These are phyloP conservation scores for Moesziomyces globuligerus DNA, from an alignment of 1,284 basidiomycete genomes.

Conservation along the genomic window DNA sequence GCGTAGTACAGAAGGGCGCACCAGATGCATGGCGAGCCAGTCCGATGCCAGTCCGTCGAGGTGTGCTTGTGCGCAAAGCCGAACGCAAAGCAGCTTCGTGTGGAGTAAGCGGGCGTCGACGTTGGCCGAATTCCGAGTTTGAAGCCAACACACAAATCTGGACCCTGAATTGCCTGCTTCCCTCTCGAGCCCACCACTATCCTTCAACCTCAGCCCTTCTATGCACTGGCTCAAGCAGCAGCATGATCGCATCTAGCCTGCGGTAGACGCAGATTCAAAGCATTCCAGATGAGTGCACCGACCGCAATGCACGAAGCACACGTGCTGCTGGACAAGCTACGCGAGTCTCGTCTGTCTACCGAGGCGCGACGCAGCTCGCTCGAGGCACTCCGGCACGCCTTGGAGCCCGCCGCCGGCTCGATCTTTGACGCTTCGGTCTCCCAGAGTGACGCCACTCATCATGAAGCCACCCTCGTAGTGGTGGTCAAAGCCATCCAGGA, in stretches of 20 bases:
- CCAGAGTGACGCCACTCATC: no score
- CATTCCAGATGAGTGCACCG: neutral
- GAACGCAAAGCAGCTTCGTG: slow-evolving; percentile 5
- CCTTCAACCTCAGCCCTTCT: neutral
- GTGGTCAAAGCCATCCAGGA: slow-evolving; percentile 1
- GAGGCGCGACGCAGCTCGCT: slow-evolving; percentile 21
- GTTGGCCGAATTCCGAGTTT: slow-evolving; percentile 5
- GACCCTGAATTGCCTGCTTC: slow-evolving; percentile 12
- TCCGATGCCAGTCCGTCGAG: neutral
- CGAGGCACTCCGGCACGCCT: slow-evolving; percentile 9
- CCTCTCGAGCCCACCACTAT: neutral
- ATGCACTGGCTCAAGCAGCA: neutral
- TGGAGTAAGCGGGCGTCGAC: slow-evolving; percentile 5
- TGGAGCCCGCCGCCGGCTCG: neutral
- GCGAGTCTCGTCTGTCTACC: slow-evolving; percentile 29
- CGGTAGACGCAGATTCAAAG: neutral
- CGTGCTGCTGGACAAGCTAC: slow-evolving; percentile 14
- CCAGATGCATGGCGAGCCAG: neutral
- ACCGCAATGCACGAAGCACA: neutral
- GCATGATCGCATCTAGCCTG: neutral
- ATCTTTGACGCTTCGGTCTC: neutral
- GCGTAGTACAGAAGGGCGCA: slow-evolving; percentile 8
- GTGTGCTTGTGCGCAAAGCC: neutral
- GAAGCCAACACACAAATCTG: neutral
- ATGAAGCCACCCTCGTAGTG: neutral